These are phyloP conservation scores for Arachnomyces sp. DNA, from an alignment of 2,329 filamentous ascomycete species.

Conservation along the genomic window DNA sequence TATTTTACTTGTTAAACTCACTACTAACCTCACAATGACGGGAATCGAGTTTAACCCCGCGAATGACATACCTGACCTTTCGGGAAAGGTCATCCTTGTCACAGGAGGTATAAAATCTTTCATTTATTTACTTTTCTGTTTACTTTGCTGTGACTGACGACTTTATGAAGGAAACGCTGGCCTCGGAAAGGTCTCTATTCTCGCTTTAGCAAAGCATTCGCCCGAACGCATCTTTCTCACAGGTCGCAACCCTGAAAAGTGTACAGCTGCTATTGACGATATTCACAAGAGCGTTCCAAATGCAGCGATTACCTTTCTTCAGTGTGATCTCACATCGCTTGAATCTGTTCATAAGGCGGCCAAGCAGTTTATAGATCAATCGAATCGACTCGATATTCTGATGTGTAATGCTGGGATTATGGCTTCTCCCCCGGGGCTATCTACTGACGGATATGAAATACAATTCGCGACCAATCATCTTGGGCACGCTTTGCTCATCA, in stretches of 20 bases:
- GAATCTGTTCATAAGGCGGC: constrained; percentile 35
- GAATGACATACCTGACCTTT: constrained; percentile 33
- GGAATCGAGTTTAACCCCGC: constrained; percentile 23
- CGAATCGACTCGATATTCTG: constrained; percentile 38
- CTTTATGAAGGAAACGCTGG: constrained; percentile 35
- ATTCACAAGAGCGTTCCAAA: constrained; percentile 28
- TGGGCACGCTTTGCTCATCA: constrained; percentile 44
- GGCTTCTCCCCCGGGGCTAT: constrained; percentile 24
- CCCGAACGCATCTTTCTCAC: constrained; percentile 42
- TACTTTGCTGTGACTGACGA: too few relatives aligned
- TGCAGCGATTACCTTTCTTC: constrained; percentile 26
- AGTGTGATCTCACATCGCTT: constrained; percentile 39
- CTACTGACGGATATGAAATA: constrained; percentile 43
- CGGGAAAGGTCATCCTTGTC: constrained; percentile 35
- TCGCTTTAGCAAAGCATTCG: constrained; percentile 37
- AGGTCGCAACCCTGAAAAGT: constrained; percentile 37
- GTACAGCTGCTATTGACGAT: constrained; percentile 28
- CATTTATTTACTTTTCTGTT: too few relatives aligned
- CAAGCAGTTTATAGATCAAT: constrained; percentile 26
- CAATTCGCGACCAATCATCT: constrained; percentile 47
- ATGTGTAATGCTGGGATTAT: constrained; percentile 43
- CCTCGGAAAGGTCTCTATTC: constrained; percentile 40
- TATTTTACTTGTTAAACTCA: too few relatives aligned
- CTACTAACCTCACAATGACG: too few relatives aligned
- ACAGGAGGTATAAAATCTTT: constrained; percentile 29